These are phyloP conservation scores for Neophaeococcomyces aloes DNA, from an alignment of 2,329 filamentous ascomycete genomes.

Conservation along the genomic window DNA sequence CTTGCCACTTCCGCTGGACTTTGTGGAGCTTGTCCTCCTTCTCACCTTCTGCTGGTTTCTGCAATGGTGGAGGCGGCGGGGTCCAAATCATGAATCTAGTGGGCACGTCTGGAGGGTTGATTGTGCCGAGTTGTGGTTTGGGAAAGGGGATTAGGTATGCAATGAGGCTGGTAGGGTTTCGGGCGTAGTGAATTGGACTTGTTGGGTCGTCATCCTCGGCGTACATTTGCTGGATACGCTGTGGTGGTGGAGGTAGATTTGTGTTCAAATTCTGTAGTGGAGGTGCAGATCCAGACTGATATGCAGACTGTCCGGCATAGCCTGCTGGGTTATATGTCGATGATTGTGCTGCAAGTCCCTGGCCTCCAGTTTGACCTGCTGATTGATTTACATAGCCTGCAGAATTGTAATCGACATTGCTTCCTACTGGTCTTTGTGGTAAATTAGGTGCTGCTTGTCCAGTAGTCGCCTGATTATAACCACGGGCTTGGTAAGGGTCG, in stretches of 20 bases:
- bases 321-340: constrained; percentile 6
- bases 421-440: too few species aligned
- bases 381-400: not conserved
- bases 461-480: too few species aligned
- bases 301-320: constrained; percentile 6
- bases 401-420: too few species aligned
- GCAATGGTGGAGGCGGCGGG: constrained; percentile 33
- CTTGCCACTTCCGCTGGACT: constrained; percentile 37
- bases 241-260: constrained; percentile 15
- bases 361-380: not conserved
- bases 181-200: constrained; percentile 31
- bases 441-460: too few species aligned
- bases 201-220: constrained; percentile 22
- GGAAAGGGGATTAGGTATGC: constrained; percentile 38
- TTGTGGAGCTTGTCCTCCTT: constrained; percentile 35
- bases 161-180: constrained; percentile 33
- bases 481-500: too few species aligned
- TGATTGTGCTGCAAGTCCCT: not conserved
- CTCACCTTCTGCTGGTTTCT: constrained; percentile 31
- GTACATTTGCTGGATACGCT: constrained; percentile 13
- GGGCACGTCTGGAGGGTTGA: constrained; percentile 27
- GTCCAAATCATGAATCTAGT: constrained; percentile 37
- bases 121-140: constrained; percentile 29
- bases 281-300: not conserved
- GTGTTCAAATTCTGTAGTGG: too few species aligned